phyloP scores from a whole-genome alignment of 768 basidiomycete species.

The Fistulinella prunicolor region DNA sequence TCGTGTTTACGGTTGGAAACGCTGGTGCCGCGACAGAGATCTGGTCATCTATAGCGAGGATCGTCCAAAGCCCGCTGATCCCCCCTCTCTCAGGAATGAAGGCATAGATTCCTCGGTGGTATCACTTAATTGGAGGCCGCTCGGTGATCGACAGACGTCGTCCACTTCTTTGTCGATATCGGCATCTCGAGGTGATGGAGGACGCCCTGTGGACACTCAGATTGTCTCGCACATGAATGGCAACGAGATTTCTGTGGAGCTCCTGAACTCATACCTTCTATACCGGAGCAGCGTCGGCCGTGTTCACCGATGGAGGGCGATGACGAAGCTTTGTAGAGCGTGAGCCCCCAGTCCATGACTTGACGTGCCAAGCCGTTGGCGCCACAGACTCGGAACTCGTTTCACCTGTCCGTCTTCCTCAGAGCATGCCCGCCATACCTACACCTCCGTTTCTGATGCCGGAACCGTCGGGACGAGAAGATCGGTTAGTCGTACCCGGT shows the following conservation, averaged over 20 bases:
- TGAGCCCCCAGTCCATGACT: neutral
- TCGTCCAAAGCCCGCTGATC: neutral
- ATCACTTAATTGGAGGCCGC: neutral
- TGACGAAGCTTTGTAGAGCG: neutral
- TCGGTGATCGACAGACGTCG: neutral
- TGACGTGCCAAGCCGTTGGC: neutral
- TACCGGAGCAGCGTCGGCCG: neutral
- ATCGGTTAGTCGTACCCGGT: neutral
- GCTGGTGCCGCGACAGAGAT: neutral
- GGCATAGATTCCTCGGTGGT: neutral
- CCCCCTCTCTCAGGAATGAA: neutral
- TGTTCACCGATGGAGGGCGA: neutral
- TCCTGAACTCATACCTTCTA: neutral
- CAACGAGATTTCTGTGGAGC: neutral
- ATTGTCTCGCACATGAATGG: neutral
- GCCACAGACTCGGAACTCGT: neutral
- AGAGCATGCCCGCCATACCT: neutral
- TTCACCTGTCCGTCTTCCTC: neutral
- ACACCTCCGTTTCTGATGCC: constrained; percentile 5
- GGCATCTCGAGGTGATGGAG: no score
- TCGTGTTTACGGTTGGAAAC: neutral
- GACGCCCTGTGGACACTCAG: neutral
- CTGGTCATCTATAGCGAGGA: neutral
- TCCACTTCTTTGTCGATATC: neutral
- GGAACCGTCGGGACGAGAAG: neutral